Base-by-base conservation (phyloP, 306 rosid genomes). In the Malus asiatica region DNA sequence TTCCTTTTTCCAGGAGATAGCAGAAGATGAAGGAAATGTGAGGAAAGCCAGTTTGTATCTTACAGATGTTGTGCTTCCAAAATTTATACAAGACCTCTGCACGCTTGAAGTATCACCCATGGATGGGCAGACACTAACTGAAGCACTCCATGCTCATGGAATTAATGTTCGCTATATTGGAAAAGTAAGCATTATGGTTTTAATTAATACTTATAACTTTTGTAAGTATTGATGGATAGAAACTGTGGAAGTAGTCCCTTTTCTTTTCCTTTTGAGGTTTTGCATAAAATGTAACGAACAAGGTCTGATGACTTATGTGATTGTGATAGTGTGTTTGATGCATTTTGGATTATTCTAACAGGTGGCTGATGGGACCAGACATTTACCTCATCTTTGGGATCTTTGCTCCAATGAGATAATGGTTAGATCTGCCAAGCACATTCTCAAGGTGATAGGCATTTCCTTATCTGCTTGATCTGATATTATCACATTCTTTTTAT, bases 61-160 rank as follows among this genome's bases (percentile, higher is more conserved):
- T 51, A 82, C 82, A 62, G 91, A 89, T 76, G 91, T 89, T 76
- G 98, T 89, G 64, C 93, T 96, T 86, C 98, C 98, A 1, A 96
- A 96, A 82, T 96, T 96, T 74, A 81, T 96, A 73, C 98, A 96
- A 92, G 99, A 96, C 80, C 96, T 96, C 53, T 90, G 98, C 83
- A 90, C 93, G 0, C 97, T 96, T 72, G 99, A 96, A 93, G 97
- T 96, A 77, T 96, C 99, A 3, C 99, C 99, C 6, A 96, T 96
- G 99, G 99, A 96, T 84, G 98, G 99, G 66, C 99, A 92, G 83
- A 96, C 99, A 66, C 76, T 96, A 74, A 90, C 97, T 67, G 99
- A 96, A 85, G 99, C 97, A 65, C 92, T 96, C 59, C 99, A 96
- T 84, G 99, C 98, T 77, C 97, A 92, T 82, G 99, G 99, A 83